Evolutionary conservation across 1,284 basidiomycete genomes (phyloP), one percentile per base, ranked within the genome.

Genomic region (Flammula alnicola): DNA sequence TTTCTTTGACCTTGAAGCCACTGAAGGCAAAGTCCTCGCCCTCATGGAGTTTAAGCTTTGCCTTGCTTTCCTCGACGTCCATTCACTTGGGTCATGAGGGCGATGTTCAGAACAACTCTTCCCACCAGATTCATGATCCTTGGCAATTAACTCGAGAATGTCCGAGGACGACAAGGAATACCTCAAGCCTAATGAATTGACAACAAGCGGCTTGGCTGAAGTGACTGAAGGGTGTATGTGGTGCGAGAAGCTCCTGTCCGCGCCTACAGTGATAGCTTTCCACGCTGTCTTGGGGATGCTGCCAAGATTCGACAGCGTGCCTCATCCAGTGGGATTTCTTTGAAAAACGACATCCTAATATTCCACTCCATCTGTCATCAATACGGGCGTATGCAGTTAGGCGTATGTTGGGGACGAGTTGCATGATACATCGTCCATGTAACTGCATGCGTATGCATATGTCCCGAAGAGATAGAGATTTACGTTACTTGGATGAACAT

Each of bases 211-310:
- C 30, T 25, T 30, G 14, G 40, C 38, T 41, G 16, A 22, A 41
- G 39, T 25, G 43, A 41, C 20, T 22, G 43, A 32, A 25, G 40
- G 16, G 26, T 22, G 33, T 17, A 32, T 22, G 49, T 42, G 39
- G 44, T 32, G 44, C 39, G 32, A 16, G 33, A 45, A 31, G 22
- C 49, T 38, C 20, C 44, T 51, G 19, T 36, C 48, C 37, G 43
- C 37, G 48, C 42, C 38, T 22, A 31, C 16, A 23, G n/a, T 41
- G 31, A 46, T 39, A 31, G n/a, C 22, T 19, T 46, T 47, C 48
- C 52, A 54, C 52, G 52, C 52, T 54, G 52, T 54, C 52, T 43
- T 22, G 14, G 10, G 11, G 19, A 11, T 9, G 12, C 23, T 25
- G 36, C 32, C 17, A 20, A 35, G 19, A 32, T 43, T 35, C 51